Evolutionary conservation across 2,329 filamentous ascomycete species (phyloP), one percentile per base, ranked within the genome.

Genomic region (Calonectria pteridis): DNA sequence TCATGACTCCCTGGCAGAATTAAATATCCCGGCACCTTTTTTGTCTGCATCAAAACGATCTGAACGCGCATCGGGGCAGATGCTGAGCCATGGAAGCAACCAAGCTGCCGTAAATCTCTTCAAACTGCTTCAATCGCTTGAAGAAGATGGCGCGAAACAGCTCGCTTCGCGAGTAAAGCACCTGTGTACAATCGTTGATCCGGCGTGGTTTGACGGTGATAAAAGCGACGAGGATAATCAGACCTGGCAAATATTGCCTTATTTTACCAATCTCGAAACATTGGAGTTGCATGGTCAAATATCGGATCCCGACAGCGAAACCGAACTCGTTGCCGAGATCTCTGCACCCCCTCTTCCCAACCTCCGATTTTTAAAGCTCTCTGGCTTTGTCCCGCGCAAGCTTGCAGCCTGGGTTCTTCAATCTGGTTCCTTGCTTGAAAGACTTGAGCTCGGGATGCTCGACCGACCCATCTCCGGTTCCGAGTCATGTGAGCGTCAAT

Each of bases 201-300:
- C 37, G 1, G 7, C 2, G 5, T 50, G 63, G 43, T 26, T 16
- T 43, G 35, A 43, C 6, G 20, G 18, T 14, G 14, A 50, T 6
- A 26, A 18, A 9, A 29, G 13, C 16, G 16, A 46, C 9, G 43
- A 50, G 20, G 18, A 26, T 10, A 7, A 10, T 3, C 46, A 31
- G n/a, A 35, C 71, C 10, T 78, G 77, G 77, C n/a, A 71, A 2
- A 16, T 72, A 3, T 13, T 78, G 13, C 75, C 73, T 0, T 74
- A 72, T 23, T 73, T 78, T 31, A 53, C 67, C 1, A 69, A 70
- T 2, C 10, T 78, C 1, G 23, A 74, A 16, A 70, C 74, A 0
- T 20, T 78, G 1, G 77, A 77, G 53, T 18, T 78, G 0, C 33
- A 76, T 58, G 53, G 53, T 29, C 53, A 35, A 26, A 35, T 58